Conservation (phyloP, 2,329 filamentous ascomycete species). For the Pestalotiopsis sp. region DNA sequence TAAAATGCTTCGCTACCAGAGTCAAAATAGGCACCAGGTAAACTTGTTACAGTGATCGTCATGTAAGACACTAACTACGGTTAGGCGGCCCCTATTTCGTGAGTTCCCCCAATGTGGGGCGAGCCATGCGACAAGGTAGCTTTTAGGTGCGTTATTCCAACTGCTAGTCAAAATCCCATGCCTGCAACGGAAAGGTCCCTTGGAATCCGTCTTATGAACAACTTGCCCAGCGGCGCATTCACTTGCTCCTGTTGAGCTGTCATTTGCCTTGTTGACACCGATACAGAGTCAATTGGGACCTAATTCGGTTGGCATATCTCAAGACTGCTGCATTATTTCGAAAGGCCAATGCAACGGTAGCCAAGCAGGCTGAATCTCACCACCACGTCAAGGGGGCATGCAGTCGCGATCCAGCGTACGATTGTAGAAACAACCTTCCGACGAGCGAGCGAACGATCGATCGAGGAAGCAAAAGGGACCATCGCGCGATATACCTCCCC, state of each 20-base stretch:
- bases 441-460: neutral
- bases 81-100: slow-evolving; percentile 8
- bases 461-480: neutral
- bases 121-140: neutral
- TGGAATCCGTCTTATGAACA: neutral
- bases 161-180: neutral
- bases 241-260: neutral
- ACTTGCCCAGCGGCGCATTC: neutral
- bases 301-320: neutral
- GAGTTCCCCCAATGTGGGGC: neutral
- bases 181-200: neutral
- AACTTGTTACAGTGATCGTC: neutral
- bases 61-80: neutral
- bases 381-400: neutral
- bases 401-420: neutral
- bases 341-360: slow-evolving; percentile 2
- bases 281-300: neutral
- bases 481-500: neutral
- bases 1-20: neutral
- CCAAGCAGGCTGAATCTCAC: neutral
- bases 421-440: neutral
- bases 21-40: neutral
- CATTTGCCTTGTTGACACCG: neutral
- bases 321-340: neutral
- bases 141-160: neutral